A percentile compares a stretch with the other conserved stretches of the same genome.
These are phyloP conservation scores for Aspergillus carlsbadensis DNA, from an alignment of 495 filamentous ascomycete genomes.

Conservation along the genomic window DNA sequence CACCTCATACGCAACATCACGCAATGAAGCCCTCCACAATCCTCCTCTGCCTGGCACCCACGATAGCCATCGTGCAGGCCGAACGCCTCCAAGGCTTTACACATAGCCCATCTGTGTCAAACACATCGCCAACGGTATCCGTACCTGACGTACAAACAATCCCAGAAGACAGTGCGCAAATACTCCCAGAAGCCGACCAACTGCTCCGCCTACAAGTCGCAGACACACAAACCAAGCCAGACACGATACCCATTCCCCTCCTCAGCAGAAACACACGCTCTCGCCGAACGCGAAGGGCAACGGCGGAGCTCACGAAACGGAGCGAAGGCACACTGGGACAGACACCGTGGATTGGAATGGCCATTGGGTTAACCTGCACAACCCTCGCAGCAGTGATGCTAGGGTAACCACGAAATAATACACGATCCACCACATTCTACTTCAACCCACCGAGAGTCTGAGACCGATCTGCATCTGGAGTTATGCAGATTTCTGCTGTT, in stretches of 20 bases:
- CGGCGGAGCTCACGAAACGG: constrained; percentile 24
- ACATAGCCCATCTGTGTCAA: constrained; percentile 24
- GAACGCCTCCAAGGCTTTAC: constrained; percentile 22
- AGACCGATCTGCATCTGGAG: constrained; percentile 19
- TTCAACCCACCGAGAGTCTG: background rate
- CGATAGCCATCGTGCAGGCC: constrained; percentile 27
- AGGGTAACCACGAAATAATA: constrained; percentile 23
- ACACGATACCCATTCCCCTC: constrained; percentile 12
- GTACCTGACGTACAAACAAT: constrained; percentile 23
- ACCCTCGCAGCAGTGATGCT: constrained; percentile 46
- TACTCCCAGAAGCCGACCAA: constrained; percentile 13
- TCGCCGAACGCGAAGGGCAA: constrained; percentile 21
- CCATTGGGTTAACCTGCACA: constrained; percentile 46
- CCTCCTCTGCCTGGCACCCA: constrained; percentile 34
- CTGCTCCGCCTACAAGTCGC: constrained; percentile 9
- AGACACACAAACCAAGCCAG: constrained; percentile 4
- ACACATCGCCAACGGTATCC: constrained; percentile 27
- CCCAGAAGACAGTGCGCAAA: constrained; percentile 7
- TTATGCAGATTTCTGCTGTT: constrained; percentile 16
- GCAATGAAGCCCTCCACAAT: constrained; percentile 36
- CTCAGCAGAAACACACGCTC: constrained; percentile 17
- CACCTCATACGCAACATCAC: background rate
- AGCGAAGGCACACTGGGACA: constrained; percentile 48
- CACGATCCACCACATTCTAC: background rate
- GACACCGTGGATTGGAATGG: constrained; percentile 51